Conservation (phyloP, 2,329 filamentous ascomycete species). For the Pseudogymnoascus sp. region DNA sequence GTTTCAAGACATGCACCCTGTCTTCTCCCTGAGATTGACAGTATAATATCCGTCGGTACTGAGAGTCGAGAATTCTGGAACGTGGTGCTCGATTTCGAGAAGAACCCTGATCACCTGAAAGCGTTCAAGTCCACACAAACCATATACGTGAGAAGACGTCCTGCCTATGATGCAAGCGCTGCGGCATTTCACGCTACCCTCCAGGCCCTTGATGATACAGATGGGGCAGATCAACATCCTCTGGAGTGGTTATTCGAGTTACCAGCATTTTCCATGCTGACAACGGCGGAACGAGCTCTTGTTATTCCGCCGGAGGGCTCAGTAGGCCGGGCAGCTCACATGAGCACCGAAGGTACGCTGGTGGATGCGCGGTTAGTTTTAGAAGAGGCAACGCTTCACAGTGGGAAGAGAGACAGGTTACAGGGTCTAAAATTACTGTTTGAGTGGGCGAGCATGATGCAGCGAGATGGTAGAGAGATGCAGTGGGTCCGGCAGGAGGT, state of each 20-base stretch:
- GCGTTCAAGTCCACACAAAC: conserved; percentile 54
- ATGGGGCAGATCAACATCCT: conserved; percentile 36
- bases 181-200: conserved; percentile 55
- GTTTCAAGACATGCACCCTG: conserved; percentile 28
- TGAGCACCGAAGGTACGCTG: conserved; percentile 47
- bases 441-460: conserved; percentile 51
- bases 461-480: conserved; percentile 32
- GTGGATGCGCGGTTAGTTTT: conserved; percentile 55
- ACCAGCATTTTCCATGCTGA: conserved; percentile 42
- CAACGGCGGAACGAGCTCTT: conserved; percentile 48
- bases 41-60: conserved; percentile 41
- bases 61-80: conserved; percentile 55
- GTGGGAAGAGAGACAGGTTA: conserved; percentile 45
- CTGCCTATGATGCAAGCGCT: conserved; percentile 44
- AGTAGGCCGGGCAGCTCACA: conserved; percentile 34
- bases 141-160: conserved; percentile 52
- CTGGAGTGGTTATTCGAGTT: conserved; percentile 58
- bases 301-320: conserved; percentile 37
- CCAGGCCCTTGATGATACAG: conserved; percentile 51
- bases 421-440: conserved; percentile 57
- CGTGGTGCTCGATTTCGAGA: conserved; percentile 55
- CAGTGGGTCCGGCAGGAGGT: conserved; percentile 49
- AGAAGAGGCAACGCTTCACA: conserved; percentile 37
- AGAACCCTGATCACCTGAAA: conserved; percentile 44
- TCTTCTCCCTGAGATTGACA: conserved; percentile 38